These are phyloP conservation scores for Cladophialophora immunda DNA, from an alignment of 2,329 filamentous ascomycete genomes.

Conservation along the genomic window DNA sequence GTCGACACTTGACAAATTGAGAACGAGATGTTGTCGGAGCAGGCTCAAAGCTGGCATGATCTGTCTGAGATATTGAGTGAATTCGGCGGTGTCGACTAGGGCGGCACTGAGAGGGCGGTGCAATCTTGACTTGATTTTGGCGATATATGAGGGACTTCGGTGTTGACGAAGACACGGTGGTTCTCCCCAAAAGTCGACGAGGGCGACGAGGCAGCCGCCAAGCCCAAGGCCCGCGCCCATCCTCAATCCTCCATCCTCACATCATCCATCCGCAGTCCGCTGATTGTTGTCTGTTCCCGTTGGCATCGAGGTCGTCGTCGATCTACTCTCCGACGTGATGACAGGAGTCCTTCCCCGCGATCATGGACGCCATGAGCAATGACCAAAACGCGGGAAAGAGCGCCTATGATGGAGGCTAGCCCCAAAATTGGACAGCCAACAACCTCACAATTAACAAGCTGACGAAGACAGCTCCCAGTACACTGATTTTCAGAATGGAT, in stretches of 20 bases:
- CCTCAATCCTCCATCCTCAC: not conserved
- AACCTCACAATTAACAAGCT: constrained; percentile 12
- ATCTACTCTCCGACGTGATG: constrained; percentile 3
- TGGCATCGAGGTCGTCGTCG: not conserved
- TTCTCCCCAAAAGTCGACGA: constrained; percentile 1
- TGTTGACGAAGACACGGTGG: constrained; percentile 18
- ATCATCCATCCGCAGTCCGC: not conserved
- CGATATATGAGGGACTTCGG: not conserved
- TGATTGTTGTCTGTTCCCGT: not conserved
- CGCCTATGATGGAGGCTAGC: constrained; percentile 30
- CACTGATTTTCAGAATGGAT: constrained; percentile 5
- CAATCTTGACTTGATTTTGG: not conserved
- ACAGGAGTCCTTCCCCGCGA: not conserved
- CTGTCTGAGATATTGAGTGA: not conserved
- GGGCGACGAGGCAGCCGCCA: constrained; percentile 13
- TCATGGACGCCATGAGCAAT: constrained; percentile 28
- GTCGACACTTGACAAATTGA: too few relatives aligned
- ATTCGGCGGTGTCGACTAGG: not conserved
- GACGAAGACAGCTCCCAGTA: not conserved
- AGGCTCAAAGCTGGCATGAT: not conserved
- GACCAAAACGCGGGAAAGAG: constrained; percentile 19
- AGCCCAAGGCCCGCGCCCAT: not conserved
- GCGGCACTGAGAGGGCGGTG: not conserved
- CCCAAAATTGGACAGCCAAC: constrained; percentile 16
- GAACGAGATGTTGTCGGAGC: not conserved